phyloP scores from a whole-genome alignment of 352 stramenopile species.

The Nothophytophthora sp. region DNA sequence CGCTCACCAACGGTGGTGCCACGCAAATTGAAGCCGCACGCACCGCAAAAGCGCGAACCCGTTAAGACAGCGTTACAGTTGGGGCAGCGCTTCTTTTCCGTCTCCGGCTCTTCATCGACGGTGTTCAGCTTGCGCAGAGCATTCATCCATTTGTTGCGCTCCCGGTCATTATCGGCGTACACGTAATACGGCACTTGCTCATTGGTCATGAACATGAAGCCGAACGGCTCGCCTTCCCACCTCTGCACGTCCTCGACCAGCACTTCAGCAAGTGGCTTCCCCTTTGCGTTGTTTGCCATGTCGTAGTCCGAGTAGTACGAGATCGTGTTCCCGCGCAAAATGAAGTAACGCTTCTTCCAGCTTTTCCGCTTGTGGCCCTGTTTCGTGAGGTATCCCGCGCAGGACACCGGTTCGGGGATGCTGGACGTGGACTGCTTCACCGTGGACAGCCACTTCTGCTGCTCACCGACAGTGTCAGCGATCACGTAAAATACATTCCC shows the following conservation, averaged over 20 bases:
- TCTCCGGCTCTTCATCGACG: conserved; percentile 66
- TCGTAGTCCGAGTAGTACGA: conserved; percentile 89
- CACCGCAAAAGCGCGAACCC: conserved; percentile 85
- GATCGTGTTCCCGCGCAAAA: conserved; percentile 73
- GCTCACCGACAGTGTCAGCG: conserved; percentile 69
- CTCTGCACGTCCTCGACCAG: conserved; percentile 83
- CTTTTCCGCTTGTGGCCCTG: conserved; percentile 91
- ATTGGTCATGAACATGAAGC: conserved; percentile 92
- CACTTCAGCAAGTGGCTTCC: conserved; percentile 80
- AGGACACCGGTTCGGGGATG: conserved; percentile 74
- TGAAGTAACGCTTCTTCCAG: conserved; percentile 92
- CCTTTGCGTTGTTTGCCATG: conserved; percentile 78
- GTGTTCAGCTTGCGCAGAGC: conserved; percentile 78
- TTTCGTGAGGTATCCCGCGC: conserved; percentile 87
- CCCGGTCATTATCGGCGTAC: conserved; percentile 87
- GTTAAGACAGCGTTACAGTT: conserved; percentile 87
- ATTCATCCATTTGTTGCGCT: conserved; percentile 89
- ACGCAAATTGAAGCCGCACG: conserved; percentile 86
- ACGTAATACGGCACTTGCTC: conserved; percentile 92
- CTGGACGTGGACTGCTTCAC: conserved; percentile 71
- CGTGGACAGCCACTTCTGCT: conserved; percentile 84
- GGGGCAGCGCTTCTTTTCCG: conserved; percentile 83
- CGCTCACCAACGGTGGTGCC: conserved; percentile 71
- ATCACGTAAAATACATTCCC: conserved; percentile 86
- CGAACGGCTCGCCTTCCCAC: conserved; percentile 86